Base-by-base conservation (phyloP, 192 early-diverging fungal genomes). In the Diversispora epigaea region DNA sequence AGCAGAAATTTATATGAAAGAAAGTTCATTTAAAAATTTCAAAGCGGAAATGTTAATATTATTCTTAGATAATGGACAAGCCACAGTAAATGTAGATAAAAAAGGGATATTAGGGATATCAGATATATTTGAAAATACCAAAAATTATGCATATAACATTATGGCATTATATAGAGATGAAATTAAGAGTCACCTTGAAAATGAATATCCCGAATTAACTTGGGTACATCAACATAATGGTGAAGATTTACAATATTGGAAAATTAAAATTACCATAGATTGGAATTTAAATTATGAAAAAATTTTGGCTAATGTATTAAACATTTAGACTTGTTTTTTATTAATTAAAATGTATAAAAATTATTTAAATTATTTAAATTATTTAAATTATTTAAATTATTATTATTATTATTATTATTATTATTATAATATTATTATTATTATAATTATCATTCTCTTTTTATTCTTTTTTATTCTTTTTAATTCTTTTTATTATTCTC, bases 51-150 rank as follows among this genome's bases (percentile, higher is more conserved):
- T 65, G 15, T 8, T 17, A 17, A 17, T 65, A 21, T n/a, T 41
- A 19, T 65, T 65, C 45, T 19, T 65, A 19, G 41, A 45, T 65
- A 65, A 65, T 65, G 63, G 63, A 43, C 63, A 65, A 65, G 63
- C 63, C 9, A 65, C 63, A 4, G 63, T 65, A n/a, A 14, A 65
- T 1, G 41, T 65, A 6, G 12, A 65, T 65, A 21, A 58, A 21
- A 62, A 39, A 15, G 45, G 15, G 43, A 45, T 65, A 45, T n/a
- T 17, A 15, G 45, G 15, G 43, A 45, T 65, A 45, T n/a, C 41
- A 9, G 43, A 65, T 45, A 17, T 44, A 65, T 65, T 65, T 45
- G 40, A 44, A 21, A 15, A 19, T 10, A 44, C 63, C 10, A 65
- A 65, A 46, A 12, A 17, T 45, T 65, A 65, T 65, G 63, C 63